These are phyloP conservation scores for Takakia lepidozioides DNA, from an alignment of 225 moss, liverwort and hornwort species.

Conservation along the genomic window DNA sequence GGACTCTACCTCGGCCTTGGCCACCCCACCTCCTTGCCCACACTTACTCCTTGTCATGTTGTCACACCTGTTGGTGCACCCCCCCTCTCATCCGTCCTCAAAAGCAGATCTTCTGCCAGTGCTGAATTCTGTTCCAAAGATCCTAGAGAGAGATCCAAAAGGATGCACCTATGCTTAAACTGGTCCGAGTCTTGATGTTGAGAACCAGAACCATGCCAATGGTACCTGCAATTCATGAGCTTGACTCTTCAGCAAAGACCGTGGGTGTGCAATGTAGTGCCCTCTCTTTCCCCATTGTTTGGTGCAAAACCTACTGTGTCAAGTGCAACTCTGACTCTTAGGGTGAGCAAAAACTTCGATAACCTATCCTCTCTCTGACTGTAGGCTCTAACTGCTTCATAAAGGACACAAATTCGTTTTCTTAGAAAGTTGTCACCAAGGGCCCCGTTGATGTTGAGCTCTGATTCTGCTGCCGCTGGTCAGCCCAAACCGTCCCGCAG, in stretches of 20 bases:
- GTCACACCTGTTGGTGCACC: slow-evolving; percentile 29
- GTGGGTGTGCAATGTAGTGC: slow-evolving; percentile 48
- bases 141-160: too few relatives aligned
- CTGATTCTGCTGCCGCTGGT: slow-evolving; percentile 32
- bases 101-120: slow-evolving; percentile 64
- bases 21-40: slow-evolving; percentile 35
- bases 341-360: slow-evolving; percentile 90
- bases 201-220: neutral
- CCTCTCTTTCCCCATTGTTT: slow-evolving; percentile 66
- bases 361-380: slow-evolving; percentile 77
- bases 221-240: slow-evolving; percentile 83
- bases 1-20: slow-evolving; percentile 54
- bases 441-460: slow-evolving; percentile 37
- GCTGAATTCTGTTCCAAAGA: slow-evolving; percentile 67
- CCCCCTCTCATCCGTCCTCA: slow-evolving; percentile 27
- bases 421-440: slow-evolving; percentile 86
- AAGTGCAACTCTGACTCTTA: slow-evolving; percentile 44
- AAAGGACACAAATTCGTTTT: slow-evolving; percentile 71
- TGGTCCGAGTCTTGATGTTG: too few relatives aligned
- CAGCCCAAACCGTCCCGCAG: slow-evolving; percentile 75
- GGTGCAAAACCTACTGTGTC: slow-evolving; percentile 60
- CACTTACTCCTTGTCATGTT: slow-evolving; percentile 20
- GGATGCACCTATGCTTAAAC: too few relatives aligned
- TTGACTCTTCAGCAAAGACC: slow-evolving; percentile 61
- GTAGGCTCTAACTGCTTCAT: slow-evolving; percentile 67